These are phyloP conservation scores for Amanita muscaria DNA, from an alignment of 768 basidiomycete species.

Conservation along the genomic window DNA sequence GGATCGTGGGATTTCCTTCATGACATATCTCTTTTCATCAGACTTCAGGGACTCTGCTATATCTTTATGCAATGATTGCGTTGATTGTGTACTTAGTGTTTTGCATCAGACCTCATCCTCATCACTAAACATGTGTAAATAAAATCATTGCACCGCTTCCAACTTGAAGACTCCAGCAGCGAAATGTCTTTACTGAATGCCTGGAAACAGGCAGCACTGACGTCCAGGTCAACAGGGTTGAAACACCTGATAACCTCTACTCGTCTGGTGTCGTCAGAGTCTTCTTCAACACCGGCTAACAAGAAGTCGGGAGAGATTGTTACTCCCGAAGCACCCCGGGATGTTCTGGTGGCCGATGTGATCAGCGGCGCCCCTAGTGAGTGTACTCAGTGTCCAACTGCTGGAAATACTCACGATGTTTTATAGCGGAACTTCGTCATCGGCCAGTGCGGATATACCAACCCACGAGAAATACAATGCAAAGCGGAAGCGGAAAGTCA, in stretches of 20 bases:
- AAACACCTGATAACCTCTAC: conserved; percentile 14
- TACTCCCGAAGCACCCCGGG: conserved; percentile 41
- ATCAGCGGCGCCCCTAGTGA: conserved; percentile 82
- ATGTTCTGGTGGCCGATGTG: conserved; percentile 69
- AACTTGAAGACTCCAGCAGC: neutral
- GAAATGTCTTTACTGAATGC: conserved; percentile 9
- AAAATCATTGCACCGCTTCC: neutral
- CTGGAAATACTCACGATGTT: neutral
- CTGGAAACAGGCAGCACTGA: conserved; percentile 8
- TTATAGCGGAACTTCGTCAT: conserved; percentile 73
- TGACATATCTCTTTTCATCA: neutral
- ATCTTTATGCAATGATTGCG: neutral
- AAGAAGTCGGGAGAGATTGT: conserved; percentile 29
- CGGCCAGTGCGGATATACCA: conserved; percentile 89
- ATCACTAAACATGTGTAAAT: conserved; percentile 3
- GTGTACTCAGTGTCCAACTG: conserved; percentile 14
- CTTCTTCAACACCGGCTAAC: conserved; percentile 14
- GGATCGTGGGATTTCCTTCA: conserved; percentile 3
- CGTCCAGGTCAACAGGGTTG: conserved; percentile 17
- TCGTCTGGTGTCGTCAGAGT: conserved; percentile 25
- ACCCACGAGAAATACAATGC: conserved; percentile 91
- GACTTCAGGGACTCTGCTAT: neutral
- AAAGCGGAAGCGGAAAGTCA: conserved; percentile 80
- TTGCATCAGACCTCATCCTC: too few species aligned
- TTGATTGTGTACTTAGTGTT: neutral